Evolutionary conservation across 163 green algal species (phyloP).

Genomic region (Prototheca wickerhamii): DNA sequence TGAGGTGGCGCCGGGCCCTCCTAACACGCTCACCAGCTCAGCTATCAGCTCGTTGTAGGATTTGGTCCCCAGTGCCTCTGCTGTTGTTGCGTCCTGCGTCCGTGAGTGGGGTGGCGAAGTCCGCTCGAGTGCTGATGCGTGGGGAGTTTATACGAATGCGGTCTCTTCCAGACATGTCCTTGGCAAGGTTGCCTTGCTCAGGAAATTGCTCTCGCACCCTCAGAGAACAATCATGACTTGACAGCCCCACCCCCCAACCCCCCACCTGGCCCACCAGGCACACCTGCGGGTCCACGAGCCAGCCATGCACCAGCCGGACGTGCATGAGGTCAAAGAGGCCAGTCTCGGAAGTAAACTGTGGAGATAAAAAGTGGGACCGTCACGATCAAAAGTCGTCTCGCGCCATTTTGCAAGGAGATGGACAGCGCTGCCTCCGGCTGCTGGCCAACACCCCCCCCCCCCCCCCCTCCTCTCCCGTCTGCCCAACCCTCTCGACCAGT

Average conservation of each 20-base stretch:
- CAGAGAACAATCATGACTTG: neutral
- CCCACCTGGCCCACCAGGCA: constrained; percentile 15
- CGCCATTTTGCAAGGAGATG: no score
- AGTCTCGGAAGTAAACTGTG: constrained; percentile 82
- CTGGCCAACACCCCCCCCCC: neutral
- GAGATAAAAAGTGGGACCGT: no score
- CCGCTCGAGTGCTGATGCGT: neutral
- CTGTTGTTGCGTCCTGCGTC: constrained; percentile 39
- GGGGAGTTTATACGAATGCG: neutral
- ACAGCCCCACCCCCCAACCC: neutral
- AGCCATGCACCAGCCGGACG: constrained; percentile 88
- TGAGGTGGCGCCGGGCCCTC: constrained; percentile 6
- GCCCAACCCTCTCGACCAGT: neutral
- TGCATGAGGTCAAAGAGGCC: constrained; percentile 93
- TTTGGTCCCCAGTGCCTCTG: constrained; percentile 39
- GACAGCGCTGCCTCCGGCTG: no score
- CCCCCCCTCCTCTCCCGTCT: neutral
- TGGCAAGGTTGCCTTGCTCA: no score
- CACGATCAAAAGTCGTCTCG: no score
- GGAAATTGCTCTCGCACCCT: no score
- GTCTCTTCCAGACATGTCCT: no score
- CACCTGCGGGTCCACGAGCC: constrained; percentile 66
- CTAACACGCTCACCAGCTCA: constrained; percentile 22
- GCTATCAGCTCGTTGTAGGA: constrained; percentile 70
- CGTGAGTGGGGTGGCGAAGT: neutral